Conservation (phyloP, 2,329 filamentous ascomycete genomes). For the Capronia epimyces region DNA sequence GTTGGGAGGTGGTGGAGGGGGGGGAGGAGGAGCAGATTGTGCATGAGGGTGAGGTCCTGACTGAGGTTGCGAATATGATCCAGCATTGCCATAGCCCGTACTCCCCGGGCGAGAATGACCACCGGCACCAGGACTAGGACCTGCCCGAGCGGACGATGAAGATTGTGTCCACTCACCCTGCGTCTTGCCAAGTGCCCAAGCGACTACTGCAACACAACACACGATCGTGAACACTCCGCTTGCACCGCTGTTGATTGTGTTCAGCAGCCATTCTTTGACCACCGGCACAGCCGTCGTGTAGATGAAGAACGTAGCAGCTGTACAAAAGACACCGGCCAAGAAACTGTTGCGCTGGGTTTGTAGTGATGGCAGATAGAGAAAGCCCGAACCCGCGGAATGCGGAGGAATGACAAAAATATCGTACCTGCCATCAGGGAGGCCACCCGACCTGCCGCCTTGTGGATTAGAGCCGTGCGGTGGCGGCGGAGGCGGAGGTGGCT, state of each 20-base stretch:
- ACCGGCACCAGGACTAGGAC: conserved; percentile 6
- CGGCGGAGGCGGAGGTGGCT: conserved; percentile 67
- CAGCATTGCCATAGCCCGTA: conserved; percentile 11
- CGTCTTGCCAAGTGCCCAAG: conserved; percentile 69
- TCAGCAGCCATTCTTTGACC: conserved; percentile 65
- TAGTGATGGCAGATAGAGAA: conserved; percentile 88
- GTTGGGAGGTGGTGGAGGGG: conserved; percentile 12
- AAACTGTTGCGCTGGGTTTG: conserved; percentile 85
- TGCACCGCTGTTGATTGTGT: conserved; percentile 65
- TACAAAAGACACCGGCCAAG: conserved; percentile 74
- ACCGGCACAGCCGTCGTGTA: conserved; percentile 69
- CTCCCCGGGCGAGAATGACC: conserved; percentile 7
- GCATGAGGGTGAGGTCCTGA: conserved; percentile 6
- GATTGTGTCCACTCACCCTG: conserved; percentile 46
- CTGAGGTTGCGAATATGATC: conserved; percentile 11
- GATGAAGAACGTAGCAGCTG: conserved; percentile 66
- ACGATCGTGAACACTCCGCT: conserved; percentile 68
- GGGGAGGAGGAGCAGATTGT: conserved; percentile 6
- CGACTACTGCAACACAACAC: conserved; percentile 66
- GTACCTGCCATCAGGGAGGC: conserved; percentile 82
- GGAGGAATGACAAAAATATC: conserved; percentile 97
- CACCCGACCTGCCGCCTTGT: conserved; percentile 55
- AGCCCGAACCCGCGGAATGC: conserved; percentile 80
- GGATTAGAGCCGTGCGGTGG: conserved; percentile 80
- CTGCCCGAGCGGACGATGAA: conserved; percentile 1